Base-by-base conservation (phyloP, 805 yeast genomes). In the Kazachstania taianensis region DNA sequence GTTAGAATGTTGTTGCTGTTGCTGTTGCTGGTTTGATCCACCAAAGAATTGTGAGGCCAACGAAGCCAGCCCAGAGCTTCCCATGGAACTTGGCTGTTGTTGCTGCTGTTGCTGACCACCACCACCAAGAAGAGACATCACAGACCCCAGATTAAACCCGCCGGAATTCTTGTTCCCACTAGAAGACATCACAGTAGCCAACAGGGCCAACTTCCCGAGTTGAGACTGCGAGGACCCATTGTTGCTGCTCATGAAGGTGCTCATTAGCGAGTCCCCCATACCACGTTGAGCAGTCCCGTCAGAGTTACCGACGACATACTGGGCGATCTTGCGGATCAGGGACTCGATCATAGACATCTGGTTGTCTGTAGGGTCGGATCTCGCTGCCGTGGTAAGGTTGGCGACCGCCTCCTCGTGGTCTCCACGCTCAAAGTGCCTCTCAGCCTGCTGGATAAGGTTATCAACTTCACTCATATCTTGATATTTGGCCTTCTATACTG, bases 161-260 rank as follows among this genome's bases (percentile, higher is more conserved):
- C 42, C 38, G 6, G 38, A 17, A 13, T 28, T 40, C 9, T 40
- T 43, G 16, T 39, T 42, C 7, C 20, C 18, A 9, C 35, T 35
- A 15, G 39, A 23, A 10, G 43, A 37, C 39, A 54, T 32, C n/a
- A 51, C 41, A 9, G 52, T 49, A 10, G 53, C 37, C 12, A 54
- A 37, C 23, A 54, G 37, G 7, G 59, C 57, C 39, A 54, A 35
- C 33, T 54, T 54, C 6, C 59, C 57, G 20, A 54, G 33, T 33
- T 54, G 59, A 2, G 55, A 37, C 27, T 48, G 50, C 5, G 50
- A 37, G 17, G 49, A 44, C 2, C 56, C 55, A 30, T 48, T 46
- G 20, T 43, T 45, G 20, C 31, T 43, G 5, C 48, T 27, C 35
- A 41, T 37, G 36, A 53, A 31, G 3, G 53, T 42, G 30, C 37